Conservation (phyloP, 805 yeast species). For the Lachancea sp. region DNA sequence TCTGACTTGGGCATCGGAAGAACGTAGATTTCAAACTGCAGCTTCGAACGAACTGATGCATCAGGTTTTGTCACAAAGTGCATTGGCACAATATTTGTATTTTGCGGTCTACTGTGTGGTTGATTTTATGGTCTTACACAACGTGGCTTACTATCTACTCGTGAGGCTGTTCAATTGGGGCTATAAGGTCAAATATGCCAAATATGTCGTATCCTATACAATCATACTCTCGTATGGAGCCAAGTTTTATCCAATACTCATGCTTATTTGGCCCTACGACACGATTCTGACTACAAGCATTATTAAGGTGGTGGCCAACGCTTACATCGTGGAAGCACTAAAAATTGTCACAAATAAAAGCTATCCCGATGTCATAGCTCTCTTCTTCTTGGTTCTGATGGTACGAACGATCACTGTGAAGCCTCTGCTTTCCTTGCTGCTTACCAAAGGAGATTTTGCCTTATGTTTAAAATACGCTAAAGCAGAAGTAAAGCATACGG, state of each 20-base stretch:
- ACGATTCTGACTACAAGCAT: constrained; percentile 56
- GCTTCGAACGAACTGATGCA: constrained; percentile 27
- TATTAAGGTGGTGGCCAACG: constrained; percentile 53
- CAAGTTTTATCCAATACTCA: constrained; percentile 80
- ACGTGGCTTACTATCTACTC: constrained; percentile 31
- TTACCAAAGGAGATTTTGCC: constrained; percentile 15
- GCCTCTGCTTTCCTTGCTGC: constrained; percentile 17
- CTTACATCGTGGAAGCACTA: constrained; percentile 62
- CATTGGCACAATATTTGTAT: constrained; percentile 47
- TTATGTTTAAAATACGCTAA: not conserved
- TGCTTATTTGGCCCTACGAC: constrained; percentile 97
- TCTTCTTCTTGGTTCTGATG: constrained; percentile 18
- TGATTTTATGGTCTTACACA: constrained; percentile 40
- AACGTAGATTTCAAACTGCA: constrained; percentile 38
- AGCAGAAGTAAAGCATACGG: constrained; percentile 3
- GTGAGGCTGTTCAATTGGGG: constrained; percentile 29
- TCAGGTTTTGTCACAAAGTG: constrained; percentile 31
- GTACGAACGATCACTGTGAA: constrained; percentile 19
- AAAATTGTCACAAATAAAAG: constrained; percentile 37
- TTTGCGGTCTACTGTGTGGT: constrained; percentile 49
- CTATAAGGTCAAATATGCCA: constrained; percentile 18
- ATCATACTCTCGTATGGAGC: constrained; percentile 71
- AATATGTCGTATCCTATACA: constrained; percentile 48
- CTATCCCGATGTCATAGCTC: constrained; percentile 19
- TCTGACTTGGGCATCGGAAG: constrained; percentile 86